Percentiles rank a stretch among this genome's conserved stretches.
Conservation (phyloP, 1,284 basidiomycete genomes). For the Puccinia sorghi region DNA sequence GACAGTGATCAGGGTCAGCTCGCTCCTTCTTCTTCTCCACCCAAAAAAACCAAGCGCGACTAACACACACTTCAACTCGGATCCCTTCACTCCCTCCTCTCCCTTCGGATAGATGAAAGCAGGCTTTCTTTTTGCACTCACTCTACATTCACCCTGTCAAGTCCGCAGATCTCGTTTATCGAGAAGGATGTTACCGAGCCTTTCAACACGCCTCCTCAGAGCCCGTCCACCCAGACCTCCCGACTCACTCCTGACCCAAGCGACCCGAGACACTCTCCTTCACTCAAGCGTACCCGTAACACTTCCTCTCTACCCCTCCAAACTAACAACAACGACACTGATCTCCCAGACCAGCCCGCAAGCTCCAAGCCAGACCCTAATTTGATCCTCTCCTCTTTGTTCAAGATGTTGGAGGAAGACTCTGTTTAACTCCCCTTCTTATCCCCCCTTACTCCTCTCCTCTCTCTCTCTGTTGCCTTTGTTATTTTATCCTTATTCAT, state of each 20-base stretch:
- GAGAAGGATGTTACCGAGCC: not conserved
- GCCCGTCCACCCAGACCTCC: not conserved
- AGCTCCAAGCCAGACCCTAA: slow-evolving; percentile 17
- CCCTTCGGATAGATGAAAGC: not conserved
- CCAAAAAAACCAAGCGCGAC: not conserved
- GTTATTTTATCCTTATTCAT: no score
- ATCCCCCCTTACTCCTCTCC: not conserved
- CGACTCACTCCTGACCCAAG: not conserved
- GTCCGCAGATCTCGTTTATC: not conserved
- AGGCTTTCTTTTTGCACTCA: not conserved
- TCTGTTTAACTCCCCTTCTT: not conserved
- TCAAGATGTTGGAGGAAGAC: slow-evolving; percentile 27
- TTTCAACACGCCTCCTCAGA: not conserved
- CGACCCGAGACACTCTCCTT: not conserved
- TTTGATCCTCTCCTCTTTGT: not conserved
- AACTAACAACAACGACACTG: no score
- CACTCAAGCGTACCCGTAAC: not conserved
- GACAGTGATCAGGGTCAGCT: not conserved
- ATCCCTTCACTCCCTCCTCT: no score
- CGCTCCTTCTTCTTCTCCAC: not conserved
- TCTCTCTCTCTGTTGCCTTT: not conserved
- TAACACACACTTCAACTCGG: not conserved
- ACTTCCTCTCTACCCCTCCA: not conserved
- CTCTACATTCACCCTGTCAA: not conserved
- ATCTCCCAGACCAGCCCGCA: no score